These are phyloP conservation scores for Nicotiana tabacum DNA, from an alignment of 257 asterid species.

Conservation along the genomic window DNA sequence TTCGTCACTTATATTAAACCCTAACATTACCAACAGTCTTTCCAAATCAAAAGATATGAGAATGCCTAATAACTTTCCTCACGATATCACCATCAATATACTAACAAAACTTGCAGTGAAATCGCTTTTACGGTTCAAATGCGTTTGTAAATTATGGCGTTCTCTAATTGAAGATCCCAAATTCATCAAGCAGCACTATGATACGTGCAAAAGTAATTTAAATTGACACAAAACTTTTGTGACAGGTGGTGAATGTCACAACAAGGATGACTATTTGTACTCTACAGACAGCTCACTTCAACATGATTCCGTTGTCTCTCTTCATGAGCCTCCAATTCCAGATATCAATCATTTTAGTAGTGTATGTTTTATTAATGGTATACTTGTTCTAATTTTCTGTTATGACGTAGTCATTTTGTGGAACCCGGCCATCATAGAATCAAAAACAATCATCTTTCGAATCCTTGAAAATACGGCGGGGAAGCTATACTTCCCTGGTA, in stretches of 20 bases:
- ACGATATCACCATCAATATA: background rate
- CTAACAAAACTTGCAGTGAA: no score
- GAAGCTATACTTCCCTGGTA: background rate
- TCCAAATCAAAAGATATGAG: no score
- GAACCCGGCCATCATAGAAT: background rate
- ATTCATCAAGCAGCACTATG: background rate
- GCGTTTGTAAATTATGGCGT: background rate
- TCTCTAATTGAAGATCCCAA: background rate
- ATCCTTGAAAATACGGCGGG: background rate
- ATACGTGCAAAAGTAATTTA: background rate
- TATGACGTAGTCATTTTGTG: background rate
- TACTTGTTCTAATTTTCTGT: no score
- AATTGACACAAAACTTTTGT: background rate
- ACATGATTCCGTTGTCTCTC: background rate
- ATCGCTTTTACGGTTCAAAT: background rate
- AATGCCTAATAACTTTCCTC: background rate
- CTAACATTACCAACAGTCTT: no score
- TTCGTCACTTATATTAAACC: no score
- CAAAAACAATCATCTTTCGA: background rate
- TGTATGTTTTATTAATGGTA: no score
- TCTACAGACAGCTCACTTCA: no score
- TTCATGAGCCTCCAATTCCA: background rate
- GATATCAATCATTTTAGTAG: background rate
- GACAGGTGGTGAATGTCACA: no score
- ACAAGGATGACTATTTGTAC: no score